Evolutionary conservation across 2,329 filamentous ascomycete species (phyloP), one percentile per base, ranked within the genome.

Genomic region (Phialophora tarda): DNA sequence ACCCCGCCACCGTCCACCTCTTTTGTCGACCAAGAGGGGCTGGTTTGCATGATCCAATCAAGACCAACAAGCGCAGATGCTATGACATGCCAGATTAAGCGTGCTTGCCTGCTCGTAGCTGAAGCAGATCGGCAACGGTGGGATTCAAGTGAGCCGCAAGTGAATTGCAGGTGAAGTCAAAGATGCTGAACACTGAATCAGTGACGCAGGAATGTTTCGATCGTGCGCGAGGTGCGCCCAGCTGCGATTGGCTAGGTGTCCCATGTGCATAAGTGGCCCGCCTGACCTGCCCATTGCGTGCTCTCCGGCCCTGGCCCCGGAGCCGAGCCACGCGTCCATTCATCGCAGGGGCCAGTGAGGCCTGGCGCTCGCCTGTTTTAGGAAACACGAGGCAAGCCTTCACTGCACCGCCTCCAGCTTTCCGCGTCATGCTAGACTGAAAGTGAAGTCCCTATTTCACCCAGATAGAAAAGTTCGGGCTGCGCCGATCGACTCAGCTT

Each of bases 11-110:
- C 24, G 32, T 51, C 64, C 64, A 26, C 28, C 63, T 62, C 72
- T 74, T 74, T 72, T 71, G 70, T 65, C 64, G 63, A 66, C 65
- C 65, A 63, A 64, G 61, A 59, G 61, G 41, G 59, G 68, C 62
- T 58, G 65, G 50, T 65, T 65, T 51, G 61, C 68, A 69, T 69
- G 65, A 69, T 64, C 69, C 63, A 54, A 70, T 67, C 70, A n/a
- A 57, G 63, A 66, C 59, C 38, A 44, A 44, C 14, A 4, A 54
- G 30, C n/a, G 30, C 17, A 65, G 68, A 59, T 68, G 59, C 56
- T 61, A 68, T 57, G 59, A 59, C 57, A 64, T 73, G 65, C 38
- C 38, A n/a, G 38, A 6, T 44, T 7, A 3, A 44, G 17, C 14
- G 38, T n/a, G 17, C 17, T n/a, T n/a, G n/a, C n/a, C n/a, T n/a